These are phyloP conservation scores for Eimeria zaria DNA, from an alignment of 169 alveolate genomes.

Conservation along the genomic window DNA sequence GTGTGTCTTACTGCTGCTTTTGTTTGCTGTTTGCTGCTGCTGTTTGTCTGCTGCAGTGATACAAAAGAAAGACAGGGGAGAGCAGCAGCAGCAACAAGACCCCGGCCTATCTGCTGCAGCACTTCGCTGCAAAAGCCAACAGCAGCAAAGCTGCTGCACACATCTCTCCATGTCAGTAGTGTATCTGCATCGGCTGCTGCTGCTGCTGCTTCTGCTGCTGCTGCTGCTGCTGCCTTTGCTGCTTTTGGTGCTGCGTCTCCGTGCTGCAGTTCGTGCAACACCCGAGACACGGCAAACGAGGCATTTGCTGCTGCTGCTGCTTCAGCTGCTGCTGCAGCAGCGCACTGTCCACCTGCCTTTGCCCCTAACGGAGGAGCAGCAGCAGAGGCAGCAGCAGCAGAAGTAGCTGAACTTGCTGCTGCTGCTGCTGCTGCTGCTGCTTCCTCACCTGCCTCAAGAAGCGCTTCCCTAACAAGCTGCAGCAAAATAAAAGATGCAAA, in stretches of 20 bases:
- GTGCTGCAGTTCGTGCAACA: not conserved
- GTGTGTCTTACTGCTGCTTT: constrained; percentile 14
- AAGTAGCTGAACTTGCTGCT: too few species aligned
- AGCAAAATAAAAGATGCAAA: not conserved
- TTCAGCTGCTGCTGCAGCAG: constrained; percentile 13
- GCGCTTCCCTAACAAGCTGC: constrained; percentile 22
- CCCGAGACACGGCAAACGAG: too few species aligned
- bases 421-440: constrained; percentile 57
- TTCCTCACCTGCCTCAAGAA: not conserved
- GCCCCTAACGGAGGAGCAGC: not conserved
- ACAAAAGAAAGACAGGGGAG: constrained; percentile 15
- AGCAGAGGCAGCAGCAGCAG: constrained; percentile 31
- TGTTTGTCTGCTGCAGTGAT: not conserved
- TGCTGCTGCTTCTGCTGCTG: constrained; percentile 1
- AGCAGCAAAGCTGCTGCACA: constrained; percentile 18
- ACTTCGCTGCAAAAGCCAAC: not conserved
- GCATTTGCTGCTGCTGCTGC: too few species aligned
- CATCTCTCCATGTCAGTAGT: not conserved
- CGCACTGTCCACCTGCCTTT: not conserved
- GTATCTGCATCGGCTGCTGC: too few species aligned
- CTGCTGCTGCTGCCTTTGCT: constrained; percentile 31
- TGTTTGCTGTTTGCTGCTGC: not conserved
- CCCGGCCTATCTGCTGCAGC: constrained; percentile 35
- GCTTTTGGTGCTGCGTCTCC: constrained; percentile 13
- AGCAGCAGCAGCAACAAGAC: constrained; percentile 41